phyloP scores from a whole-genome alignment of 2,329 filamentous ascomycete species.

The Monosporascus sp. region DNA sequence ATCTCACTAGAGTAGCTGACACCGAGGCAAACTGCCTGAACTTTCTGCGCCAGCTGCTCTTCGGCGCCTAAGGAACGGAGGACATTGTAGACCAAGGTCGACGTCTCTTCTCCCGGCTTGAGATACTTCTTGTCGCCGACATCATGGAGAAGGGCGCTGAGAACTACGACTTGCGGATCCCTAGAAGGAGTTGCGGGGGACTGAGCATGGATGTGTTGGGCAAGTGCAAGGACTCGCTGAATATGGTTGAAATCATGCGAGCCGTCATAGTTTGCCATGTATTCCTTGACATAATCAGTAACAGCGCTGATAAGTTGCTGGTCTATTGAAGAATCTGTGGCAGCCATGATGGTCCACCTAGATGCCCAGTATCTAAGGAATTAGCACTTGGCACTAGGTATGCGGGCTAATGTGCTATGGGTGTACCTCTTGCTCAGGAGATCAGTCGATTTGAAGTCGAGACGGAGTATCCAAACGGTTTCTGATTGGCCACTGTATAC shows the following conservation, averaged over 20 bases:
- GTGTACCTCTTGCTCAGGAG: background rate
- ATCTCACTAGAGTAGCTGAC: slow-evolving; percentile 76
- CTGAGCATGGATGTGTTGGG: slow-evolving; percentile 56
- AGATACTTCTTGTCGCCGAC: slow-evolving; percentile 83
- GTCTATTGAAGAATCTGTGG: slow-evolving; percentile 14
- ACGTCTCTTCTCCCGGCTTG: slow-evolving; percentile 48
- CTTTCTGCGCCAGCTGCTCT: slow-evolving; percentile 52
- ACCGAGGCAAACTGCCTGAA: slow-evolving; percentile 68
- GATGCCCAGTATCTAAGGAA: slow-evolving; percentile 11
- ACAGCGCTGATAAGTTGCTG: slow-evolving; percentile 49
- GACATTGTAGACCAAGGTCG: slow-evolving; percentile 50
- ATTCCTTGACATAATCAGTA: slow-evolving; percentile 59
- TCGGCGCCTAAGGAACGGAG: slow-evolving; percentile 54
- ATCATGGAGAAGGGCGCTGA: slow-evolving; percentile 78
- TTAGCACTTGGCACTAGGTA: slow-evolving; percentile 20
- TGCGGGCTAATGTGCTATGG: slow-evolving; percentile 16
- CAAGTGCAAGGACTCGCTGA: slow-evolving; percentile 69
- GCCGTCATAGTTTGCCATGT: slow-evolving; percentile 74
- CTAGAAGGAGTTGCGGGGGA: slow-evolving; percentile 21
- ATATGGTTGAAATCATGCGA: slow-evolving; percentile 89
- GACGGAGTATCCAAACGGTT: background rate
- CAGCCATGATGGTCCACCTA: slow-evolving; percentile 17
- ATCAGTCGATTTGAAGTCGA: background rate
- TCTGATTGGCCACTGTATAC: background rate
- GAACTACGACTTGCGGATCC: slow-evolving; percentile 55